Base-by-base conservation (phyloP, 805 yeast genomes). In the Crinitomyces ghanaensis region DNA sequence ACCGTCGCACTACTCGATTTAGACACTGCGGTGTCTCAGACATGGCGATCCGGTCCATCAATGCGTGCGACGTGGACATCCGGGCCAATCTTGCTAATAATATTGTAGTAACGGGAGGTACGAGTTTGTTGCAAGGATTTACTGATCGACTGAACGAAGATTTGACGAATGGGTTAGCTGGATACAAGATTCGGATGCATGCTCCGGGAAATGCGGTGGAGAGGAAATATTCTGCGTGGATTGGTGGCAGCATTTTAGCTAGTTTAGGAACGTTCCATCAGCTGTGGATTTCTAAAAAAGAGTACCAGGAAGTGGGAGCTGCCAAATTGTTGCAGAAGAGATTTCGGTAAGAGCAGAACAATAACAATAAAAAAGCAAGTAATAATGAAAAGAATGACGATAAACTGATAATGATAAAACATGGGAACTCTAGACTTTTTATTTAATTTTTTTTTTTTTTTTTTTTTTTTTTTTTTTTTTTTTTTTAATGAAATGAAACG, bases 251-350 rank as follows among this genome's bases (percentile, higher is more conserved):
- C 43, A 85, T 86, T 24, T 61, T 86, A 36, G 74, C 93, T 4
- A 77, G 91, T 33, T 65, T 86, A 46, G 96, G 96, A 21, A 82
- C 95, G 2, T 86, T 86, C 66, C 96, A 86, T 55, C 96, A 86
- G 56, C 81, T 91, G 59, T 86, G 95, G 95, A 94, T 86, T 2
- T 79, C 86, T 26, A 77, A 74, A 49, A 72, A 71, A 43, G 96
- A 86, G 56, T 81, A 77, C 47, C 84, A 82, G 40, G 95, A 86
- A 55, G 83, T 75, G 17, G 96, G 96, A 4, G 74, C 75, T 8
- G 91, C 82, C 36, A 72, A 84, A 53, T 65, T 86, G 36, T 67
- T 83, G 37, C 71, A 72, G 36, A 88, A 79, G 55, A 68, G 95
- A 59, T 85, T 85, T 57, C 76, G 94, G 59, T 85, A 55, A 37